phyloP scores from a whole-genome alignment of 305 asterid species.

The Lippia alba region DNA sequence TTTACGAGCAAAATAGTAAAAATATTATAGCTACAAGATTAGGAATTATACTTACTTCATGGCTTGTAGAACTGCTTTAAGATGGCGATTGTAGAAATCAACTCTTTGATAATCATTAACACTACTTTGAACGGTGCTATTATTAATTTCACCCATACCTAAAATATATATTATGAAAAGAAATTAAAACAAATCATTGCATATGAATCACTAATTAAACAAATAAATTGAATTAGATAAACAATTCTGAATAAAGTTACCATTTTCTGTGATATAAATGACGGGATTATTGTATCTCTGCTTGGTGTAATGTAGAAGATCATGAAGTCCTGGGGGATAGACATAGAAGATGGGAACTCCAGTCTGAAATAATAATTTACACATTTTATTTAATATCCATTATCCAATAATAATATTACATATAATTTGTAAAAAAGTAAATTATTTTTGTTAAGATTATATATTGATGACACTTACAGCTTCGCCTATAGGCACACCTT shows the following conservation, averaged over 20 bases:
- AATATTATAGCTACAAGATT: neutral
- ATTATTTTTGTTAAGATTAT: no score
- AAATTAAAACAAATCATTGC: no score
- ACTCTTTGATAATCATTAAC: slow-evolving; percentile 48
- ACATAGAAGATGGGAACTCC: neutral
- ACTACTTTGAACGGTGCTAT: slow-evolving; percentile 23
- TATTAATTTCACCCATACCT: slow-evolving; percentile 48
- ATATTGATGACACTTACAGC: neutral
- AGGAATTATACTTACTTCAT: slow-evolving; percentile 39
- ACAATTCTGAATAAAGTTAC: neutral
- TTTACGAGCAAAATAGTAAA: neutral
- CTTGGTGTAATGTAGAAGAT: neutral
- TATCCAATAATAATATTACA: no score
- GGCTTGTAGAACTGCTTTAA: slow-evolving; percentile 41
- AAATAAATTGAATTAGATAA: no score
- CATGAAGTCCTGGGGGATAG: neutral
- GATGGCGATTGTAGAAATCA: slow-evolving; percentile 50
- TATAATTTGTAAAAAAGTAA: no score
- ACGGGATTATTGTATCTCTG: neutral
- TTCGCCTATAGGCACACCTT: neutral
- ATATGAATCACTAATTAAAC: no score
- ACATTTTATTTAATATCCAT: neutral
- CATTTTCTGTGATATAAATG: neutral
- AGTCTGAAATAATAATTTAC: neutral
- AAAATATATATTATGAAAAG: no score